Evolutionary conservation across 1,284 basidiomycete species (phyloP).

Genomic region (Rhodotorula sp.): DNA sequence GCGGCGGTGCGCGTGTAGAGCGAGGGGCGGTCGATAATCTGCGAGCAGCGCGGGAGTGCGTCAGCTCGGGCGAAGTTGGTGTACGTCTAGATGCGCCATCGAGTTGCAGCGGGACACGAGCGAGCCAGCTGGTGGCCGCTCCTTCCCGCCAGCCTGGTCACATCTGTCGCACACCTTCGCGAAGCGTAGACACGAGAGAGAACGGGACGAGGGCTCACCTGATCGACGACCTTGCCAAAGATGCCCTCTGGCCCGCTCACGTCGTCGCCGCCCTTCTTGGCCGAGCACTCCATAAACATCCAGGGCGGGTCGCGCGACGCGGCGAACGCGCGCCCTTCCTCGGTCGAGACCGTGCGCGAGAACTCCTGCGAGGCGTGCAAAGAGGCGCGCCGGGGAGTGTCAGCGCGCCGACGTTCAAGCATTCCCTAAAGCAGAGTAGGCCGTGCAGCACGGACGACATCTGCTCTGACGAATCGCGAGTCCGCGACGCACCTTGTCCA

Average conservation of each 20-base stretch:
- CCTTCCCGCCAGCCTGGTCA: too few species aligned
- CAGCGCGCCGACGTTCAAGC: conserved; percentile 6
- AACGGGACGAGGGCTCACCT: too few species aligned
- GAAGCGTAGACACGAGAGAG: too few species aligned
- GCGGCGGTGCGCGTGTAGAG: conserved; percentile 45
- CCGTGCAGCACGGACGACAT: not conserved
- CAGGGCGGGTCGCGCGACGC: conserved; percentile 66
- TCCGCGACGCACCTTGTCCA: conserved; percentile 71
- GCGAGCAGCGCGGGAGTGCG: not conserved
- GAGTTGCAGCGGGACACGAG: too few species aligned
- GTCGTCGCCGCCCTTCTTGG: conserved; percentile 68
- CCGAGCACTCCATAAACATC: conserved; percentile 57
- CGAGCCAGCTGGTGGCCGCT: too few species aligned
- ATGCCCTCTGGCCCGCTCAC: conserved; percentile 70
- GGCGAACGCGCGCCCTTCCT: conserved; percentile 81
- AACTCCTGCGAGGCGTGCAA: conserved; percentile 63
- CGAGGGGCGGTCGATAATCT: conserved; percentile 53
- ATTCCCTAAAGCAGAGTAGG: too few species aligned
- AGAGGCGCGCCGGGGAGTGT: not conserved
- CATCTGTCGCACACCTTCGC: too few species aligned
- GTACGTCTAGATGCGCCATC: too few species aligned
- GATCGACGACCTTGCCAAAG: conserved; percentile 76
- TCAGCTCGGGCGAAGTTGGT: not conserved
- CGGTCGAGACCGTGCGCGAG: conserved; percentile 77
- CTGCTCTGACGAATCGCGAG: not conserved